Evolutionary conservation across 139 green algal species (phyloP), one percentile per base, ranked within the genome.

Genomic region (Pleodorina starrii): DNA sequence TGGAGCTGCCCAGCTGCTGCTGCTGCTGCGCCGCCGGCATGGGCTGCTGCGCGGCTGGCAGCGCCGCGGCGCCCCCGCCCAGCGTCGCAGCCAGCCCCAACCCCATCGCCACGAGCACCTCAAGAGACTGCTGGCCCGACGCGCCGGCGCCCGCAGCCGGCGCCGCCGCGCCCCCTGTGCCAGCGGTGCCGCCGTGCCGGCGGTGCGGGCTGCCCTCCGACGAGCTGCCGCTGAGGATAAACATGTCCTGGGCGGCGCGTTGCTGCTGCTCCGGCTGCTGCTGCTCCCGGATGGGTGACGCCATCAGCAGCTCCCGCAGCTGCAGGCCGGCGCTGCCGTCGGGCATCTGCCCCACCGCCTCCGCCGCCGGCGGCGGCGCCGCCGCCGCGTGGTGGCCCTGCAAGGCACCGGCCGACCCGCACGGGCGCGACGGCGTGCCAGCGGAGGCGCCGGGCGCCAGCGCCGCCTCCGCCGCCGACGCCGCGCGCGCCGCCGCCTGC

Each of bases 271-370:
- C 54, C 21, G n/a, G n/a, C 48, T 57, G 48, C 11, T 10, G 16
- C 36, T 73, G 78, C 36, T 85, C 54, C 21, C 78, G 78, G 19
- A 85, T 85, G 51, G 78, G 78, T 23, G 78, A 73, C 27, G 78
- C 78, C 78, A 85, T 44, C 11, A 85, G 78, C 54, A 85, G 78
- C 51, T 85, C 78, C 3, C 36, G n/a, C n/a, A 84, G 50, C 25
- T 50, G 50, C n/a, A 84, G 32, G 0, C 32, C 50, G 32, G 27
- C 17, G 50, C 48, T 63, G 50, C 48, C 35, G 50, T 29, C 17
- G 40, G 5, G 38, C 69, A 77, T 77, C 2, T 29, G 69, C 3
- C 11, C 63, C 21, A 21, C 11, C 19, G 36, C 69, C n/a, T 19
- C 0, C 27, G n/a, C n/a, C 19, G 75, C 5, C 12, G 75, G n/a